Base-by-base conservation (phyloP, 2,329 filamentous ascomycete species). In the Xylariaceae sp. region DNA sequence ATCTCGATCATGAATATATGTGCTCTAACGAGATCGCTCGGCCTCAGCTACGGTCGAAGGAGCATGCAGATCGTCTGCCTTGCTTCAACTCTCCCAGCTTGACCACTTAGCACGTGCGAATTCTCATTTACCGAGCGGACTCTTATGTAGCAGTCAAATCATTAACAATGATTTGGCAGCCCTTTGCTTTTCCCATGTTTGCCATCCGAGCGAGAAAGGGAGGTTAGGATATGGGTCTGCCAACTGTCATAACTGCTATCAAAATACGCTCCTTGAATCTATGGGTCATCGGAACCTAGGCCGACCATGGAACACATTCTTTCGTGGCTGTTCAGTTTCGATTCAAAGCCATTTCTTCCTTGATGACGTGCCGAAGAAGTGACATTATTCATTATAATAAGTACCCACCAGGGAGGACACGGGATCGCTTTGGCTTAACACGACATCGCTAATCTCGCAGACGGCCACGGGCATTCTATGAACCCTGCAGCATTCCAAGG, bases 391-490 rank as follows among this genome's bases (percentile, higher is more conserved):
- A n/a, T n/a, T n/a, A n/a, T n/a, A n/a, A n/a, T n/a, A n/a, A n/a
- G n/a, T n/a, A n/a, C n/a, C n/a, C n/a, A n/a, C n/a, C n/a, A n/a
- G 30, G n/a, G 27, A 40, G 33, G 26, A 44, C 21, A 49, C 39
- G 50, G 30, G 45, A 50, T 30, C 32, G 30, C 35, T 41, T 53
- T 41, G 39, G 43, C 53, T 63, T 65, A 51, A 65, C 66, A 67
- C 65, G 49, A 68, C 66, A 58, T 72, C 70, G 70, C 70, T 64
- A 72, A 73, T 72, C 70, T 72, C 53, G 70, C 70, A 71, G 65
- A 53, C 63, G 63, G 63, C 55, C 50, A 49, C 57, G 57, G 50
- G 49, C 58, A 60, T 64, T 43, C 48, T 57, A 40, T 50, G 49
- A 53, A 36, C 44, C 24, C 33, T 46, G 27, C 27, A 13, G 47